Percentiles rank a stretch among this genome's conserved stretches.
Conservation (phyloP, 1,284 basidiomycete genomes). For the Leccinum pseudoinsigne region DNA sequence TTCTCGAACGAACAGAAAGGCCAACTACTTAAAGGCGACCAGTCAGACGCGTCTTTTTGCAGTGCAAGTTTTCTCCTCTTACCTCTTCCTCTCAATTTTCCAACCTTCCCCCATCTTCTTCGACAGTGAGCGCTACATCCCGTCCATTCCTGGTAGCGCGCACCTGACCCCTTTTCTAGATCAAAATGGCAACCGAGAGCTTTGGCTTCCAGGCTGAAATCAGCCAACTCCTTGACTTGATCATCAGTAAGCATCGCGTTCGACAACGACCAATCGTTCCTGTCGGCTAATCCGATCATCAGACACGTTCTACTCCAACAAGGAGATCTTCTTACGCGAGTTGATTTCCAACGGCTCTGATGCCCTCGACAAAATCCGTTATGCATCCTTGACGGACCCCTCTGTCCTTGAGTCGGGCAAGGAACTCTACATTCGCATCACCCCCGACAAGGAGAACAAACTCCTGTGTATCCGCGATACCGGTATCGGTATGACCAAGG, state of each 20-base stretch:
- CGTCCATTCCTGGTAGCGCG: neutral
- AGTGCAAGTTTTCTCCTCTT: constrained; percentile 10
- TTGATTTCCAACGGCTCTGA: constrained; percentile 92
- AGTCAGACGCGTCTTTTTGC: constrained; percentile 20
- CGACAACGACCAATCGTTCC: neutral
- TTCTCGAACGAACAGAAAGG: constrained; percentile 53
- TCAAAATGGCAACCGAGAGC: constrained; percentile 73
- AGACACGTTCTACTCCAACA: constrained; percentile 99
- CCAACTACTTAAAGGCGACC: constrained; percentile 41
- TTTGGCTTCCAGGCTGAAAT: constrained; percentile 98
- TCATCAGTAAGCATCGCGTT: constrained; percentile 68
- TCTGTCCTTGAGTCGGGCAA: constrained; percentile 84
- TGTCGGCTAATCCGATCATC: constrained; percentile 7
- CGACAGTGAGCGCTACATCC: constrained; percentile 19
- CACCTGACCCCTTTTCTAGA: constrained; percentile 19
- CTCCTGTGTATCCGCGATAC: constrained; percentile 91
- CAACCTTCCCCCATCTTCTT: constrained; percentile 7
- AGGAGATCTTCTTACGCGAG: constrained; percentile 98
- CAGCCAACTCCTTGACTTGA: constrained; percentile 89
- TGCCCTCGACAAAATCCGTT: constrained; percentile 97
- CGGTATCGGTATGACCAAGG: constrained; percentile 99
- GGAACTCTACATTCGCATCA: constrained; percentile 92
- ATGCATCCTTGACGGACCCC: constrained; percentile 90
- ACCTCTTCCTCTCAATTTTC: constrained; percentile 12
- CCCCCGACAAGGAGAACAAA: constrained; percentile 96